Conservation (phyloP, 1,284 basidiomycete species). For the Polyporus tsugae region DNA sequence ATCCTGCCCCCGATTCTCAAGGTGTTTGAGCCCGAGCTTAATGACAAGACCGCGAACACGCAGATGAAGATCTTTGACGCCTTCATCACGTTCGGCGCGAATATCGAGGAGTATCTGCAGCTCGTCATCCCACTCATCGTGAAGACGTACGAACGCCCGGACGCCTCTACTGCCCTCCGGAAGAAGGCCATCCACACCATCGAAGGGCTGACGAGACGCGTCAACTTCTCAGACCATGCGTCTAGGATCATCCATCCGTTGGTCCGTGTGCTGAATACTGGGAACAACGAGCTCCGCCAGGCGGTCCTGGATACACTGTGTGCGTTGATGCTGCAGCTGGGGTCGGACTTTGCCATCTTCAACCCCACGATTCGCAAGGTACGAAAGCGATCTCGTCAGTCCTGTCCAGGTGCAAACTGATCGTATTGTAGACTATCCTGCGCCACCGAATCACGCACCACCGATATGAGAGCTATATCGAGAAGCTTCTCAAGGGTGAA, state of each 20-base stretch:
- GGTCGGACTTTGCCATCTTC: slow-evolving; percentile 97
- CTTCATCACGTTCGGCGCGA: slow-evolving; percentile 94
- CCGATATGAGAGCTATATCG: slow-evolving; percentile 89
- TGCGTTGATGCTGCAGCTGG: slow-evolving; percentile 92
- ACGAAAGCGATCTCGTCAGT: slow-evolving; percentile 29
- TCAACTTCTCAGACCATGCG: slow-evolving; percentile 99
- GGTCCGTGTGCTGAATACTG: slow-evolving; percentile 85
- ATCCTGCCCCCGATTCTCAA: slow-evolving; percentile 92
- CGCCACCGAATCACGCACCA: slow-evolving; percentile 86
- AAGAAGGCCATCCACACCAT: slow-evolving; percentile 93
- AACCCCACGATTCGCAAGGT: slow-evolving; percentile 98
- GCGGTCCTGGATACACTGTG: slow-evolving; percentile 96
- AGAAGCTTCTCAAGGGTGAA: slow-evolving; percentile 93
- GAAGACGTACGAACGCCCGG: slow-evolving; percentile 88
- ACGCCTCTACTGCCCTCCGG: slow-evolving; percentile 79
- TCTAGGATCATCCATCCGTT: slow-evolving; percentile 97
- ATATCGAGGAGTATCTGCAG: slow-evolving; percentile 98
- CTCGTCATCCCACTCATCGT: slow-evolving; percentile 97
- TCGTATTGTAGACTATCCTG: slow-evolving; percentile 66
- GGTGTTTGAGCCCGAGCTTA: slow-evolving; percentile 89
- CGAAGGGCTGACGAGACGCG: slow-evolving; percentile 89
- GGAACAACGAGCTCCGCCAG: slow-evolving; percentile 84
- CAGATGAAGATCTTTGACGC: slow-evolving; percentile 95
- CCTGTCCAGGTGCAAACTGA: not conserved
- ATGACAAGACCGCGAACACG: slow-evolving; percentile 79